These are phyloP conservation scores for Pichia sp. DNA, from an alignment of 1,139 yeast genomes.

Conservation along the genomic window DNA sequence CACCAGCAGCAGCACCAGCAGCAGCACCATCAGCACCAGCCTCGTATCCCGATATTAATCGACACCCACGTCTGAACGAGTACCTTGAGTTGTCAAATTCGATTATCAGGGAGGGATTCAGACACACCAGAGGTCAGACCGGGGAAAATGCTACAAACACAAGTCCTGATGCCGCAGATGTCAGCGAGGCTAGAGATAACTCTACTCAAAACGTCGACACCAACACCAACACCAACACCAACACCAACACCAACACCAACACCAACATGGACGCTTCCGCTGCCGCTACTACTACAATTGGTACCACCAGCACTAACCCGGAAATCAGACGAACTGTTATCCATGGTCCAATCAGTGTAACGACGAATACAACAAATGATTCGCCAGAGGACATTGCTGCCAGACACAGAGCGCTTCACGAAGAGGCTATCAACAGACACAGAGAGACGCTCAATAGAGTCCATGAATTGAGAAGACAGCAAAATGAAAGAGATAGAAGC, in stretches of 20 bases:
- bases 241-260: background rate
- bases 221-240: background rate
- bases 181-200: too few relatives aligned
- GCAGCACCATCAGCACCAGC: background rate
- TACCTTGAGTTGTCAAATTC: too few relatives aligned
- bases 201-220: background rate
- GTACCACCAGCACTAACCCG: background rate
- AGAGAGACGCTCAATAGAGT: slow-evolving; percentile 6
- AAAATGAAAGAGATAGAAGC: background rate
- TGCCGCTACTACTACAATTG: background rate
- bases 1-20: background rate
- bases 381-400: background rate
- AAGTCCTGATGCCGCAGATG: too few relatives aligned
- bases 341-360: slow-evolving; percentile 1
- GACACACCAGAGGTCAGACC: too few relatives aligned
- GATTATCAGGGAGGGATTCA: too few relatives aligned
- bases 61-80: too few relatives aligned
- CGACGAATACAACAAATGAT: background rate
- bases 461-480: slow-evolving; percentile 6
- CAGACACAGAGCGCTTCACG: slow-evolving; percentile 4
- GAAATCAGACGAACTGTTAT: slow-evolving; percentile 1
- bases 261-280: background rate
- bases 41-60: background rate
- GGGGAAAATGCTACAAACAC: too few relatives aligned
- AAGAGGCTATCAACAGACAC: background rate